These are phyloP conservation scores for Xylariaceae sp. DNA, from an alignment of 2,329 filamentous ascomycete species.

Conservation along the genomic window DNA sequence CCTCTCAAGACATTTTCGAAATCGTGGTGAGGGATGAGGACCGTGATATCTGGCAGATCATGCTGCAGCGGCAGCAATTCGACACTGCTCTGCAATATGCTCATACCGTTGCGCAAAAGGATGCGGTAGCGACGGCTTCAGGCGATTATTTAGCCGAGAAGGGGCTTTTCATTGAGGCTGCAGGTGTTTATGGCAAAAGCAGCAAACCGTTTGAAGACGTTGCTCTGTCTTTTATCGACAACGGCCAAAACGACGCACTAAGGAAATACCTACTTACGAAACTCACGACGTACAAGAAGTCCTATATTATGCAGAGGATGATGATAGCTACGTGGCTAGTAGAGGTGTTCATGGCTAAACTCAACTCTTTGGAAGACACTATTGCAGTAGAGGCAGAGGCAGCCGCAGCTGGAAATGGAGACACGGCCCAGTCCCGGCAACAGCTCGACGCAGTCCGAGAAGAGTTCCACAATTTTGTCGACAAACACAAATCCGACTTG, in stretches of 20 bases:
- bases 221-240: constrained; percentile 87
- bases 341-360: constrained; percentile 95
- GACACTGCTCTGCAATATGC: constrained; percentile 88
- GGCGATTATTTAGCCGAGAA: constrained; percentile 86
- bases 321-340: constrained; percentile 97
- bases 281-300: constrained; percentile 80
- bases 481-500: constrained; percentile 83
- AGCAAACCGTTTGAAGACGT: constrained; percentile 98
- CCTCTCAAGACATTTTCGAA: constrained; percentile 88
- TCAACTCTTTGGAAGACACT: constrained; percentile 92
- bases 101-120: constrained; percentile 79
- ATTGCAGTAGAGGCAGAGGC: constrained; percentile 89
- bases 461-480: constrained; percentile 89
- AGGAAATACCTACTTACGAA: constrained; percentile 90
- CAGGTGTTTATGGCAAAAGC: constrained; percentile 89
- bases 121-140: constrained; percentile 89
- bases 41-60: constrained; percentile 92
- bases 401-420: constrained; percentile 72
- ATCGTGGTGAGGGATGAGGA: constrained; percentile 90
- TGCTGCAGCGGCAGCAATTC: constrained; percentile 86
- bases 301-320: constrained; percentile 86
- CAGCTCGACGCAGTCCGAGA: constrained; percentile 73
- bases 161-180: constrained; percentile 84
- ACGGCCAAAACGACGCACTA: constrained; percentile 86
- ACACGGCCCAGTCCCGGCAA: constrained; percentile 72